These are phyloP conservation scores for Knoxdaviesia proteae DNA, from an alignment of 2,329 filamentous ascomycete genomes.

Conservation along the genomic window DNA sequence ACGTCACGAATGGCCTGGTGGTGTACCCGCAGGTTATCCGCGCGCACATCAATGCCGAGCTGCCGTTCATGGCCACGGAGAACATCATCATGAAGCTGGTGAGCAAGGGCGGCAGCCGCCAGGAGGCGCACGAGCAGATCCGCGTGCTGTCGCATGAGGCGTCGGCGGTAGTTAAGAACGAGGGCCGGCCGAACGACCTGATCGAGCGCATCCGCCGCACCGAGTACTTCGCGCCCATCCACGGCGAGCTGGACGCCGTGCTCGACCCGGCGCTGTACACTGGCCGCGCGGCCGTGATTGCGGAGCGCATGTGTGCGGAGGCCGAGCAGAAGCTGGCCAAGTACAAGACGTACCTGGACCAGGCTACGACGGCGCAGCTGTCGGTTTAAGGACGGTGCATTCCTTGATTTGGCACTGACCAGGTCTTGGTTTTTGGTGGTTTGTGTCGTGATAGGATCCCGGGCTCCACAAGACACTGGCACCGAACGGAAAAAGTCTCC, in stretches of 20 bases:
- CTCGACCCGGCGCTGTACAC: slow-evolving; percentile 36
- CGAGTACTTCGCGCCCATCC: slow-evolving; percentile 56
- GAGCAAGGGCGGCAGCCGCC: slow-evolving; percentile 47
- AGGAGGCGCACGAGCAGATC: slow-evolving; percentile 76
- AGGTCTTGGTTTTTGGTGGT: too few species aligned
- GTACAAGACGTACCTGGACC: slow-evolving; percentile 15
- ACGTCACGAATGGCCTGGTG: slow-evolving; percentile 47
- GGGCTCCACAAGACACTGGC: too few species aligned
- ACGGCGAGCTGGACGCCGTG: slow-evolving; percentile 45
- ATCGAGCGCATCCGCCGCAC: slow-evolving; percentile 54
- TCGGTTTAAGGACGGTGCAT: slow-evolving; percentile 11
- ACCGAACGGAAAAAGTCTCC: too few species aligned
- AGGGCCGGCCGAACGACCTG: slow-evolving; percentile 46
- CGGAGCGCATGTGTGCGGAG: slow-evolving; percentile 21
- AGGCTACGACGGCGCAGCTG: slow-evolving; percentile 15
- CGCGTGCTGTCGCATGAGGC: slow-evolving; percentile 65
- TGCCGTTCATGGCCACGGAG: slow-evolving; percentile 66
- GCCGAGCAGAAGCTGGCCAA: slow-evolving; percentile 17
- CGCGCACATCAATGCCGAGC: slow-evolving; percentile 46
- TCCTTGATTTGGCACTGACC: too few species aligned
- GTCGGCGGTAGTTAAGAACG: slow-evolving; percentile 31
- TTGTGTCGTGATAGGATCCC: too few species aligned
- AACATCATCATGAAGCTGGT: slow-evolving; percentile 58
- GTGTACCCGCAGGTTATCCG: slow-evolving; percentile 59
- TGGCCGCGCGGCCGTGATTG: slow-evolving; percentile 22